Percentiles rank a stretch among this genome's conserved stretches.
Conservation (phyloP, 768 basidiomycete species). For the Suillus subluteus region DNA sequence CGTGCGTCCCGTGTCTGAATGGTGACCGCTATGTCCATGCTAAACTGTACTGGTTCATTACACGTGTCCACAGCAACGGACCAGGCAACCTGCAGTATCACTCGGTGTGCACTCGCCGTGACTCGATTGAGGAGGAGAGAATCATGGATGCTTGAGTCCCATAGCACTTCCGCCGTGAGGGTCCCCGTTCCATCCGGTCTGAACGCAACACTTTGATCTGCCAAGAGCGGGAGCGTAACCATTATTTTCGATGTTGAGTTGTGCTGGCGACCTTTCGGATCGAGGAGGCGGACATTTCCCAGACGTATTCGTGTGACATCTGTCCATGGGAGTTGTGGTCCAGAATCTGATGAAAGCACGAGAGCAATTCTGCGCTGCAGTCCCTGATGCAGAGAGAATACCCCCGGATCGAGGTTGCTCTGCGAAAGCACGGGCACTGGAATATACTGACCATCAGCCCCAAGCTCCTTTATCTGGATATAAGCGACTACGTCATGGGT, state of each 20-base stretch:
- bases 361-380: slow-evolving; percentile 83
- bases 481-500: slow-evolving; percentile 89
- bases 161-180: slow-evolving; percentile 72
- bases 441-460: slow-evolving; percentile 79
- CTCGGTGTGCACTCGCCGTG: slow-evolving; percentile 74
- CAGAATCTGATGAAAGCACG: slow-evolving; percentile 84
- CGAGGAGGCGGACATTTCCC: slow-evolving; percentile 84
- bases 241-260: slow-evolving; percentile 74
- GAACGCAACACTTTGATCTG: slow-evolving; percentile 76
- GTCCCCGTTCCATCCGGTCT: slow-evolving; percentile 81
- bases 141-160: slow-evolving; percentile 94
- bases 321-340: slow-evolving; percentile 86
- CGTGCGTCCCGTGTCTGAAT: slow-evolving; percentile 86
- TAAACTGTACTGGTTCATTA: slow-evolving; percentile 85
- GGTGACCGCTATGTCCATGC: slow-evolving; percentile 81
- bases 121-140: slow-evolving; percentile 85
- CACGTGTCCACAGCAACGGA: slow-evolving; percentile 83
- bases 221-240: slow-evolving; percentile 73
- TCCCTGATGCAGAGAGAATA: slow-evolving; percentile 91
- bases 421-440: slow-evolving; percentile 84
- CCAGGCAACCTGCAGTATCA: slow-evolving; percentile 80
- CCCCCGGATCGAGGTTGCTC: slow-evolving; percentile 77
- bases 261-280: slow-evolving; percentile 80
- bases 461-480: slow-evolving; percentile 86
- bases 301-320: slow-evolving; percentile 75